These are phyloP conservation scores for Fraxinus americana DNA, from an alignment of 257 asterid genomes.

Conservation along the genomic window DNA sequence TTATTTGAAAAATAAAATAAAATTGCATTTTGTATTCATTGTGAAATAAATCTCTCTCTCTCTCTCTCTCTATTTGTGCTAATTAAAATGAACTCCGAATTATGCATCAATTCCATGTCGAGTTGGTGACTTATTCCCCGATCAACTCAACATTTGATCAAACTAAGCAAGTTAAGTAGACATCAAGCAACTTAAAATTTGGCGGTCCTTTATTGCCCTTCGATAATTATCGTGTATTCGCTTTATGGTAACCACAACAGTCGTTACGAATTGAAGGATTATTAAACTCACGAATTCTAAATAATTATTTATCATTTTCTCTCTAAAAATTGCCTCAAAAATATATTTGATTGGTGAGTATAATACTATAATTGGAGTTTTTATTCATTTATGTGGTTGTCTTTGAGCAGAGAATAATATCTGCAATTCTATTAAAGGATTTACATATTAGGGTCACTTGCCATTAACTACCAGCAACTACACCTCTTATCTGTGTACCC, in stretches of 20 bases:
- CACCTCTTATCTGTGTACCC: constrained; percentile 11
- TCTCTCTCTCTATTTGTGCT: too few species aligned
- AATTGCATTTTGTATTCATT: too few species aligned
- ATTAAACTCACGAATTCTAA: background rate
- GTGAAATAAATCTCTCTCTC: background rate
- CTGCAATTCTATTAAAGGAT: constrained; percentile 27
- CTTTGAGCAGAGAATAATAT: constrained; percentile 35
- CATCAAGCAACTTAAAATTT: too few species aligned
- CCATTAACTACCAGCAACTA: constrained; percentile 26
- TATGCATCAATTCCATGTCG: too few species aligned
- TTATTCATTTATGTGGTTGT: constrained; percentile 28
- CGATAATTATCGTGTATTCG: too few species aligned
- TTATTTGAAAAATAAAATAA: too few species aligned
- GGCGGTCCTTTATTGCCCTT: too few species aligned
- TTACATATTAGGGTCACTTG: constrained; percentile 24
- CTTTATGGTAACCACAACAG: background rate
- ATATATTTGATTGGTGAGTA: background rate
- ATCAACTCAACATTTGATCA: too few species aligned
- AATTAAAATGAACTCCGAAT: too few species aligned
- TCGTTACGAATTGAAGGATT: background rate
- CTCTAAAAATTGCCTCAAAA: too few species aligned
- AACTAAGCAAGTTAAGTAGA: too few species aligned
- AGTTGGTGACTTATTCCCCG: too few species aligned
- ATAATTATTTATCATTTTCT: background rate
- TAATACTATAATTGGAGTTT: background rate